Base-by-base conservation (phyloP, 2,329 filamentous ascomycete genomes). In the Arthrobotrys conoides region DNA sequence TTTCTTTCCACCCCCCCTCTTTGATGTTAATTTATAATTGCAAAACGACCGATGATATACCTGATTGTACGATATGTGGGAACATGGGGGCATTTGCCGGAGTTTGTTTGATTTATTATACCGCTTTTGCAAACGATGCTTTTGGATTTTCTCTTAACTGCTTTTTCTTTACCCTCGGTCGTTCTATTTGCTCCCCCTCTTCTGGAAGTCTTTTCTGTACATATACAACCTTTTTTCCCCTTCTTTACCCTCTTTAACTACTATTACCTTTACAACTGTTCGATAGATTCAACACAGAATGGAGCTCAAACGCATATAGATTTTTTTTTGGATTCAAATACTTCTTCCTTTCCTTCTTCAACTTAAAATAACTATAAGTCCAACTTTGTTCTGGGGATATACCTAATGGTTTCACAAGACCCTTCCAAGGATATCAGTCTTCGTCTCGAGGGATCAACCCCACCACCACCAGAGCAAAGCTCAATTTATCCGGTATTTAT, bases 401-500 rank as follows among this genome's bases (percentile, higher is more conserved):
- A n/a, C n/a, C n/a, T n/a, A 36, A 61, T 44, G 57, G 57, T 61
- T 61, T 14, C 57, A 61, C 57, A 61, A 61, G 12, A n/a, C 4
- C 33, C 3, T 46, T 44, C n/a, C 57, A 1, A 24, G 57, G 33
- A 61, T 61, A 12, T 24, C n/a, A 22, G 36, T 38, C 33, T 53
- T 44, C 65, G 65, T 68, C 48, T 68, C 66, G 66, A 59, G 53
- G 38, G 30, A 3, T 16, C 14, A 5, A 57, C 3, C 27, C 27
- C 6, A 30, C 27, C n/a, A n/a, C 16, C 18, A 9, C 44, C 44
- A 18, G 18, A 44, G n/a, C 44, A 18, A 12, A 44, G n/a, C 33
- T 44, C 33, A 65, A 65, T 72, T 72, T 66, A 72, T 59, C 69
- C 69, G 69, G 30, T 6, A 16, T 65, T 65, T 72, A 65, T 22